Percentiles rank a stretch among this genome's conserved stretches.
These are phyloP conservation scores for Aotearoamyces nothofagi DNA, from an alignment of 2,329 filamentous ascomycete species.

Conservation along the genomic window DNA sequence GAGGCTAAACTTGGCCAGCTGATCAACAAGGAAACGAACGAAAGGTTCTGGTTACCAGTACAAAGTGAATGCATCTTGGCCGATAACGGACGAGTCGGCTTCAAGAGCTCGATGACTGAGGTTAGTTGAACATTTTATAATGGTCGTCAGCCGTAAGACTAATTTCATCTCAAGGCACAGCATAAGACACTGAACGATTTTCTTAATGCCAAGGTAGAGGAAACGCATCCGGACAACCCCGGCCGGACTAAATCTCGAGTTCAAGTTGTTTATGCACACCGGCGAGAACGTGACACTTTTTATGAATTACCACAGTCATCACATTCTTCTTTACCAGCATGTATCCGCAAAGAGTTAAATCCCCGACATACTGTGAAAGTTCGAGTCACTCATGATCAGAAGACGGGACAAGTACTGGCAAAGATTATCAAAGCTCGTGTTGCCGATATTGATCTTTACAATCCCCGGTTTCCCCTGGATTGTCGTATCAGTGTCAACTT, in stretches of 20 bases:
- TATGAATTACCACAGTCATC: slow-evolving; percentile 53
- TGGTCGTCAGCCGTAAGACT: too few species aligned
- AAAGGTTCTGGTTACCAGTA: slow-evolving; percentile 52
- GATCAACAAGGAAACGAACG: slow-evolving; percentile 55
- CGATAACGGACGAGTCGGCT: slow-evolving; percentile 45
- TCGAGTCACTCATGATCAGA: slow-evolving; percentile 64
- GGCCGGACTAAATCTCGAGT: slow-evolving; percentile 28
- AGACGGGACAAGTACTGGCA: slow-evolving; percentile 51
- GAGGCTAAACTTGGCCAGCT: slow-evolving; percentile 86
- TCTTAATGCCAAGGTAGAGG: slow-evolving; percentile 53
- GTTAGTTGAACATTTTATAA: slow-evolving; percentile 42
- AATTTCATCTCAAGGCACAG: slow-evolving; percentile 50
- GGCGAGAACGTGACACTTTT: slow-evolving; percentile 71
- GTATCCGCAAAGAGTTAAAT: slow-evolving; percentile 44
- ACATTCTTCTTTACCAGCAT: slow-evolving; percentile 44
- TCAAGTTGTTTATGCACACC: slow-evolving; percentile 66
- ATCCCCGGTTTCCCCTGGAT: slow-evolving; percentile 65
- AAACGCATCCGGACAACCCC: slow-evolving; percentile 39
- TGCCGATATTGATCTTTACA: slow-evolving; percentile 73
- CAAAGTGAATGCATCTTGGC: slow-evolving; percentile 56
- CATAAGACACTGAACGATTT: slow-evolving; percentile 75
- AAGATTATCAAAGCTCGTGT: slow-evolving; percentile 90
- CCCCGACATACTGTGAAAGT: slow-evolving; percentile 43
- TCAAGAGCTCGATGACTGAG: slow-evolving; percentile 82
- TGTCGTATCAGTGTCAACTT: slow-evolving; percentile 90